Conservation (phyloP, 345 rosid species). For the Corymbia maculata region DNA sequence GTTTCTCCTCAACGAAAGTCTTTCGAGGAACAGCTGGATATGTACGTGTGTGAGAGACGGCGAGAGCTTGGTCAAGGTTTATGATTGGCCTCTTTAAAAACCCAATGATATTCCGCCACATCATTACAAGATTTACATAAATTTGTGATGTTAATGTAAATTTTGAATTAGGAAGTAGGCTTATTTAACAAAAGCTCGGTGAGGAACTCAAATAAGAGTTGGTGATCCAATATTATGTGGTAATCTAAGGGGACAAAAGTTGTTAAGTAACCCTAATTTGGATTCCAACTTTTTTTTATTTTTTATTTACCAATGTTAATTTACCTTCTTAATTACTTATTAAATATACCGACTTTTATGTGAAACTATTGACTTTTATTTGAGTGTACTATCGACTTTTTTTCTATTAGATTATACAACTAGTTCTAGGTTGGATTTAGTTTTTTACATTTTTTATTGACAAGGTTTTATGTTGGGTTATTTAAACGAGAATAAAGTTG, state of each 20-base stretch:
- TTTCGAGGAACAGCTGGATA: neutral
- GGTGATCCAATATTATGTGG: too few species aligned
- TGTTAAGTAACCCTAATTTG: too few species aligned
- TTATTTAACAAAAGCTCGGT: neutral
- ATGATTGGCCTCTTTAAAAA: neutral
- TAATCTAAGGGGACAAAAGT: too few species aligned
- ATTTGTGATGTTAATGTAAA: neutral
- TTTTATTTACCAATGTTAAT: too few species aligned
- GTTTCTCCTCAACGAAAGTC: neutral
- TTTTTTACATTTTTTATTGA: neutral
- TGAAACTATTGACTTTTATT: too few species aligned
- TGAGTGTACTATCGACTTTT: neutral
- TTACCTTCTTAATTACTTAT: too few species aligned
- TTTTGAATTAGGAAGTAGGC: neutral
- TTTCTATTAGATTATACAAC: too few species aligned
- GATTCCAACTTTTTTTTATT: too few species aligned
- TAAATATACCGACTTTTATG: too few species aligned
- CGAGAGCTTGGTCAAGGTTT: neutral
- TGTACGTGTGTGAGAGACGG: neutral
- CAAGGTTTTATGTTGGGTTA: neutral
- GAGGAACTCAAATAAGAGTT: too few species aligned
- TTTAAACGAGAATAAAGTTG: neutral
- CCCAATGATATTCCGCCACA: neutral
- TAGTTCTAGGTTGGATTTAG: too few species aligned
- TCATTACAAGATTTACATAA: neutral